phyloP scores from a whole-genome alignment of 129 eudicot genomes.

The Helianthus annuus region HanXRQr2.0-SUNRISE NC_035447.2:9513989-9514488 shows the following conservation, averaged over 20 bases:
- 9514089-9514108: no score
- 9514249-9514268: not conserved
- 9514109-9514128: no score
- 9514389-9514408: not conserved
- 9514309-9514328: not conserved
- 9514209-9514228: not conserved
- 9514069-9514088: no score
- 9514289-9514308: not conserved
- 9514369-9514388: constrained; percentile 1
- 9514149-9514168: no score
- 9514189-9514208: not conserved
- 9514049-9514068: no score
- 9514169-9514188: no score
- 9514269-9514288: not conserved
- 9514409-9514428: not conserved
- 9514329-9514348: constrained; percentile 16
- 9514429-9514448: constrained; percentile 11
- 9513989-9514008: no score
- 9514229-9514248: not conserved
- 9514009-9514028: no score
- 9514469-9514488: not conserved
- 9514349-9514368: no score
- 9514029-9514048: no score
- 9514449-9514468: not conserved
- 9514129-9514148: no score